Percentiles rank a stretch among this genome's conserved stretches.
These are phyloP conservation scores for Wickerhamiella allomyrinae DNA, from an alignment of 805 yeast species.

Conservation along the genomic window DNA sequence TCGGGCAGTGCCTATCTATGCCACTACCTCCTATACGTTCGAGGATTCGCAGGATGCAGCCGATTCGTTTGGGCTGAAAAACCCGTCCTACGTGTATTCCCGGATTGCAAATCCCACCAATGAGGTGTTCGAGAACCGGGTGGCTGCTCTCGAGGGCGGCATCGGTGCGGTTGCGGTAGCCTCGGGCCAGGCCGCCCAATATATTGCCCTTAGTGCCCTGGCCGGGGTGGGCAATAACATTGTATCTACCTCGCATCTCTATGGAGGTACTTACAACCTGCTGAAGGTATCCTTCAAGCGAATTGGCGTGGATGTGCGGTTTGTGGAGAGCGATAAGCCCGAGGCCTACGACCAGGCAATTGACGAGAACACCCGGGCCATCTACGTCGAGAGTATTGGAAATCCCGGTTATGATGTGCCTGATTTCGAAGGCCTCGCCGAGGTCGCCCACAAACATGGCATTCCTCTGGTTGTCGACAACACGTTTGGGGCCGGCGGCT, in stretches of 20 bases:
- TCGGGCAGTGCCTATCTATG: slow-evolving; percentile 88
- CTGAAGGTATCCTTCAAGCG: slow-evolving; percentile 85
- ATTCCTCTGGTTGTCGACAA: slow-evolving; percentile 87
- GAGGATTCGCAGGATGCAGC: slow-evolving; percentile 86
- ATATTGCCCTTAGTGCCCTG: slow-evolving; percentile 65
- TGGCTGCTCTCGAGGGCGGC: slow-evolving; percentile 89
- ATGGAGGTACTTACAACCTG: slow-evolving; percentile 95
- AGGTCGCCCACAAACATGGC: slow-evolving; percentile 72
- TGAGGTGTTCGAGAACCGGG: slow-evolving; percentile 79
- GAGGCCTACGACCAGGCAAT: slow-evolving; percentile 59
- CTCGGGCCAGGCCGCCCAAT: slow-evolving; percentile 97
- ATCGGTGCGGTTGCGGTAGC: slow-evolving; percentile 77
- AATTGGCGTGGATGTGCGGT: slow-evolving; percentile 72
- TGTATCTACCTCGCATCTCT: slow-evolving; percentile 69
- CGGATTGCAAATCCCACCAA: slow-evolving; percentile 88
- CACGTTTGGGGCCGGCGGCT: slow-evolving; percentile 97
- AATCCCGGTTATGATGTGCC: slow-evolving; percentile 89
- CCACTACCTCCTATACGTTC: slow-evolving; percentile 81
- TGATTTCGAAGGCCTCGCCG: slow-evolving; percentile 65
- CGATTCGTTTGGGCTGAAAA: slow-evolving; percentile 69
- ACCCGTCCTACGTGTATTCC: slow-evolving; percentile 76
- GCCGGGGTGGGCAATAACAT: slow-evolving; percentile 86
- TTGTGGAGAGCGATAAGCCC: slow-evolving; percentile 53
- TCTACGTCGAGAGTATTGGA: slow-evolving; percentile 81
- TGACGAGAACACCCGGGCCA: slow-evolving; percentile 78